Percentiles rank a stretch among this genome's conserved stretches.
phyloP scores from a whole-genome alignment of 371 early-diverging fungal species.

The Lichtheimia hyalospora region DNA sequence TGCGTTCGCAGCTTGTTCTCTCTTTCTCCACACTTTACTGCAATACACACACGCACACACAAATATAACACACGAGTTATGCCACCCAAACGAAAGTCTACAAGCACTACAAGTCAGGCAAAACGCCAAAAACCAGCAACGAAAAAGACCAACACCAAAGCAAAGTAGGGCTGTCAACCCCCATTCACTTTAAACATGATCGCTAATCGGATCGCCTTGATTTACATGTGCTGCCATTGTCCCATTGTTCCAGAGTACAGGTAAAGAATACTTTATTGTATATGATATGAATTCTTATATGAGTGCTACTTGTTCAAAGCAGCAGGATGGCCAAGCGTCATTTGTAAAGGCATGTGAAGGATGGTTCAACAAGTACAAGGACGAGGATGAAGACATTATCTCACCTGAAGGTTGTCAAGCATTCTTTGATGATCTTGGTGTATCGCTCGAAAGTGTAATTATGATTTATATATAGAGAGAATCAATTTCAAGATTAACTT shows the following conservation, averaged over 20 bases:
- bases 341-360: constrained; percentile 10
- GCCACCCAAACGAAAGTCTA: constrained; percentile 27
- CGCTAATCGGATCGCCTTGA: too few relatives aligned
- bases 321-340: background rate
- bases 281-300: too few relatives aligned
- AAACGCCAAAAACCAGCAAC: too few relatives aligned
- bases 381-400: constrained; percentile 24
- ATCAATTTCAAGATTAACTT: background rate
- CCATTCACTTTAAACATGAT: too few relatives aligned
- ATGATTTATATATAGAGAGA: background rate
- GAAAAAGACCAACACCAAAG: too few relatives aligned
- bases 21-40: background rate
- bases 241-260: too few relatives aligned
- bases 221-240: too few relatives aligned
- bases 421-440: constrained; percentile 32
- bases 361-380: constrained; percentile 32
- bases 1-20: background rate
- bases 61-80: constrained; percentile 3
- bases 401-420: constrained; percentile 35
- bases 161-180: too few relatives aligned
- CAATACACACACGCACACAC: background rate
- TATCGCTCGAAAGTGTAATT: constrained; percentile 33
- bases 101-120: background rate
- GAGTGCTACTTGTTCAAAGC: too few relatives aligned
- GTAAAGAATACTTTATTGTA: too few relatives aligned